Conservation (phyloP, 2,329 filamentous ascomycete species). For the Trichoderma sp. region DNA sequence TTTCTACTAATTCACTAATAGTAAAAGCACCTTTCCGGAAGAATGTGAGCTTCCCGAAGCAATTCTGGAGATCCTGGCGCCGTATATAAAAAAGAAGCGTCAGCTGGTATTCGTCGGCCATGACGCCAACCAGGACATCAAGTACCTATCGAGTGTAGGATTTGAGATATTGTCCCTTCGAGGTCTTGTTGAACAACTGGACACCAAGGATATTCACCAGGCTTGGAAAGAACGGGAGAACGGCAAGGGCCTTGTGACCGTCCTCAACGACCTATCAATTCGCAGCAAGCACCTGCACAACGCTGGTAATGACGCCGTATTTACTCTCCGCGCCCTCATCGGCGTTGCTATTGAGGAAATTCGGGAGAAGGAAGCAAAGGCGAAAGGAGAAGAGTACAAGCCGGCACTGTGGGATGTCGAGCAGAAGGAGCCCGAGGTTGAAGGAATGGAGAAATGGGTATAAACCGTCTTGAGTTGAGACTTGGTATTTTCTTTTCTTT, state of each 20-base stretch:
- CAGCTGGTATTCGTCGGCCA: slow-evolving; percentile 79
- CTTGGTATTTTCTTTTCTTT: slow-evolving; percentile 7
- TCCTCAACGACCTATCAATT: slow-evolving; percentile 65
- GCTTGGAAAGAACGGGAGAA: slow-evolving; percentile 55
- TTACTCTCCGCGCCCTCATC: slow-evolving; percentile 72
- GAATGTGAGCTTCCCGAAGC: slow-evolving; percentile 33
- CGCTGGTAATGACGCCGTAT: slow-evolving; percentile 81
- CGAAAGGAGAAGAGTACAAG: slow-evolving; percentile 21
- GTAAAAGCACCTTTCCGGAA: slow-evolving; percentile 42
- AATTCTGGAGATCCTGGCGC: slow-evolving; percentile 39
- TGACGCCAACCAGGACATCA: slow-evolving; percentile 64
- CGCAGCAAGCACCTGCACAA: slow-evolving; percentile 71
- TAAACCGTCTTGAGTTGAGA: slow-evolving; percentile 20
- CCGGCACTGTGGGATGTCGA: slow-evolving; percentile 12
- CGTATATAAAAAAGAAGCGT: slow-evolving; percentile 30
- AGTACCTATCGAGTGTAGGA: slow-evolving; percentile 63
- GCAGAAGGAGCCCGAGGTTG: background rate
- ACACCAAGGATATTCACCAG: slow-evolving; percentile 71
- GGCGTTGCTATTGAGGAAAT: slow-evolving; percentile 35
- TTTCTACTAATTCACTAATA: slow-evolving; percentile 26
- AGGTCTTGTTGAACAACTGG: slow-evolving; percentile 60
- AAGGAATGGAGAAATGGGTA: slow-evolving; percentile 15
- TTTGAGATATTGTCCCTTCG: slow-evolving; percentile 55
- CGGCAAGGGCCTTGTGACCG: slow-evolving; percentile 52
- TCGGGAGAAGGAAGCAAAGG: slow-evolving; percentile 24